Percentiles rank a stretch among this genome's conserved stretches.
These are phyloP conservation scores for Colletotrichum echinochloae DNA, from an alignment of 2,329 filamentous ascomycete species.

Conservation along the genomic window DNA sequence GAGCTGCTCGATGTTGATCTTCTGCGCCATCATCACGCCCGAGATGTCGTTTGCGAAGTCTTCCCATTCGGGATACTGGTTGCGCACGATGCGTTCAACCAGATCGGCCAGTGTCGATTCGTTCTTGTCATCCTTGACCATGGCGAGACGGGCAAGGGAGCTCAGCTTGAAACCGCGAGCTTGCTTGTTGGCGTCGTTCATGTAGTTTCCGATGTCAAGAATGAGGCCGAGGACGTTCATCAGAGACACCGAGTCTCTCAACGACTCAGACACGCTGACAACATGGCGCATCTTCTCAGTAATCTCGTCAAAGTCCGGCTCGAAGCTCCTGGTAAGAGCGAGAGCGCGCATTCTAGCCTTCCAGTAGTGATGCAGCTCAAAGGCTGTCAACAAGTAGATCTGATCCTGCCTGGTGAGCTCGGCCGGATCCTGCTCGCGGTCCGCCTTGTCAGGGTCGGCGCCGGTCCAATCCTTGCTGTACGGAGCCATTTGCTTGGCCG, in stretches of 20 bases:
- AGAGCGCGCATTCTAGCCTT: constrained; percentile 96
- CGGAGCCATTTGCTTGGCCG: constrained; percentile 89
- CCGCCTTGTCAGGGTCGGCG: constrained; percentile 80
- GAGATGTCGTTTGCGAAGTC: constrained; percentile 86
- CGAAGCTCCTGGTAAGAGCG: constrained; percentile 83
- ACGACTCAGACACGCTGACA: constrained; percentile 86
- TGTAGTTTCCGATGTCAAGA: constrained; percentile 98
- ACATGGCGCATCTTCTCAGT: constrained; percentile 86
- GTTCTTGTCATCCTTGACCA: constrained; percentile 99
- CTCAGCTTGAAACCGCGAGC: constrained; percentile 98
- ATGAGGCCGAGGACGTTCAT: constrained; percentile 98
- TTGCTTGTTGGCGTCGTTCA: constrained; percentile 99
- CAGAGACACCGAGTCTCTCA: constrained; percentile 90
- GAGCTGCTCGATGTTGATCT: constrained; percentile 95
- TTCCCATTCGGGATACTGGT: constrained; percentile 97
- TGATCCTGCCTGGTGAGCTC: constrained; percentile 96
- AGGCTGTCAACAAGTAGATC: constrained; percentile 92
- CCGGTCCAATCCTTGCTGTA: constrained; percentile 98
- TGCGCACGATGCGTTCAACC: constrained; percentile 94
- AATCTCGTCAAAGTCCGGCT: constrained; percentile 92
- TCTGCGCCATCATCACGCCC: constrained; percentile 82
- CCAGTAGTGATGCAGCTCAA: constrained; percentile 97
- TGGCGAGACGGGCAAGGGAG: constrained; percentile 89
- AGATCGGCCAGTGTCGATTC: constrained; percentile 95
- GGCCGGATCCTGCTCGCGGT: constrained; percentile 84